phyloP scores from a whole-genome alignment of 192 early-diverging fungal genomes.

The Gamsiella multidivaricata region DNA sequence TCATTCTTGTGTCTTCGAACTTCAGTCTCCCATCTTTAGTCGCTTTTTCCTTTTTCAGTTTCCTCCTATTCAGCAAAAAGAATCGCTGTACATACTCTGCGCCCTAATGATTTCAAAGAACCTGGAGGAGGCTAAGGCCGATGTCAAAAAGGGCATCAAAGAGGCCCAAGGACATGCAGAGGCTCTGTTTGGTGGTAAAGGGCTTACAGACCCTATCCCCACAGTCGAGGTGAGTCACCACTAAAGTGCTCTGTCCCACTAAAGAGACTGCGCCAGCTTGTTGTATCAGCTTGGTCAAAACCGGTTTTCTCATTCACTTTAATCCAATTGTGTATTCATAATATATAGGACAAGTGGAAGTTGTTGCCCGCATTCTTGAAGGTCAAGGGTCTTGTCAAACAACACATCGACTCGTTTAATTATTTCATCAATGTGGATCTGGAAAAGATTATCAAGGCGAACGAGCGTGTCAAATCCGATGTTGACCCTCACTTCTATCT shows the following conservation, averaged over 20 bases:
- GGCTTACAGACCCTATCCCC: conserved; percentile 59
- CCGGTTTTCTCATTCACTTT: background rate
- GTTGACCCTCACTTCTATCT: conserved; percentile 94
- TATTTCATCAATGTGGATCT: conserved; percentile 97
- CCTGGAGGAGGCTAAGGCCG: conserved; percentile 47
- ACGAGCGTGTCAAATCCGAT: conserved; percentile 89
- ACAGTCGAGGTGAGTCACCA: conserved; percentile 58
- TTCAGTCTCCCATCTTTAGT: background rate
- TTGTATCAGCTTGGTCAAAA: background rate
- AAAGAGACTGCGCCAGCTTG: conserved; percentile 17
- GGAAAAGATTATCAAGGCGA: conserved; percentile 94
- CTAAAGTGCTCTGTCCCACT: background rate
- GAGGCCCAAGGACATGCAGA: conserved; percentile 42
- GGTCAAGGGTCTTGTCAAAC: conserved; percentile 97
- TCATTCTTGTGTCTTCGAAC: no score
- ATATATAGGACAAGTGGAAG: conserved; percentile 94
- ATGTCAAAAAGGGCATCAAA: conserved; percentile 39
- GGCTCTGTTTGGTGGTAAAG: conserved; percentile 50
- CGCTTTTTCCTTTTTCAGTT: background rate
- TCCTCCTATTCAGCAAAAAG: no score
- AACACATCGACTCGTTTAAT: conserved; percentile 99
- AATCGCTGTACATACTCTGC: background rate
- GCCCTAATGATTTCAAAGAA: conserved; percentile 45
- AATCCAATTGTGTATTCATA: no score
- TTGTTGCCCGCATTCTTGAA: conserved; percentile 96